Percentiles rank a stretch among this genome's conserved stretches.
Conservation (phyloP, 768 basidiomycete genomes). For the Termitomyces sp. region DNA sequence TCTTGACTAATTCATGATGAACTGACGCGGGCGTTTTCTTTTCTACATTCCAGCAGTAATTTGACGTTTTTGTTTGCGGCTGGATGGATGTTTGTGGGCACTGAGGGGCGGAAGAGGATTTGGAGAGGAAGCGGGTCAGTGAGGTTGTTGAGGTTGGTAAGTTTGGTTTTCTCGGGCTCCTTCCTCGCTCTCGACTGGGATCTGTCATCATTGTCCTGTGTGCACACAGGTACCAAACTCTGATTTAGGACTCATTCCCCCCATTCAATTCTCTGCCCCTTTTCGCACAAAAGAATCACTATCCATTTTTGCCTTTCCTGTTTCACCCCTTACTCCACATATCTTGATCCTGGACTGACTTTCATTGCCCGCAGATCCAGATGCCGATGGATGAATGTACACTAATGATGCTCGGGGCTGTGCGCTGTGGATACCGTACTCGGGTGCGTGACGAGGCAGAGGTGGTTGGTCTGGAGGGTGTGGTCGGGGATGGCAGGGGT, state of each 20-base stretch:
- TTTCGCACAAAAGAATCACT: too few relatives aligned
- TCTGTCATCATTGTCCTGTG: neutral
- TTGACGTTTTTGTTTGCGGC: constrained; percentile 73
- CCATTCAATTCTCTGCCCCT: too few relatives aligned
- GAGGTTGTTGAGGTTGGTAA: neutral
- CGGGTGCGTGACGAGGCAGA: constrained; percentile 55
- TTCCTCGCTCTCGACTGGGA: neutral
- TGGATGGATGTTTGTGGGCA: constrained; percentile 71
- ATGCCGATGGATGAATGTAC: constrained; percentile 74
- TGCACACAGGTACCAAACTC: neutral
- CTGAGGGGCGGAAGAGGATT: constrained; percentile 72
- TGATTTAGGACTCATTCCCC: too few relatives aligned
- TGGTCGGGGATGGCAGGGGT: constrained; percentile 27
- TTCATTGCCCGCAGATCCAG: neutral
- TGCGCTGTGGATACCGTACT: constrained; percentile 34
- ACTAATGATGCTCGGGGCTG: constrained; percentile 73
- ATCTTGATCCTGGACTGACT: neutral
- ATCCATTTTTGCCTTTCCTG: neutral
- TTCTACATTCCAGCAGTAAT: constrained; percentile 53
- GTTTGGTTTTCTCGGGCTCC: neutral
- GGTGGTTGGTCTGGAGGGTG: constrained; percentile 67
- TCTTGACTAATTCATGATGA: neutral
- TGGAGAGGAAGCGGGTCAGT: constrained; percentile 50
- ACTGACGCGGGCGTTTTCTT: constrained; percentile 2
- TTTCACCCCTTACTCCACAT: neutral